A percentile compares a stretch with the other conserved stretches of the same genome.
Conservation (phyloP, 148 eudicot species). For the Gaultheria prostrata region DNA sequence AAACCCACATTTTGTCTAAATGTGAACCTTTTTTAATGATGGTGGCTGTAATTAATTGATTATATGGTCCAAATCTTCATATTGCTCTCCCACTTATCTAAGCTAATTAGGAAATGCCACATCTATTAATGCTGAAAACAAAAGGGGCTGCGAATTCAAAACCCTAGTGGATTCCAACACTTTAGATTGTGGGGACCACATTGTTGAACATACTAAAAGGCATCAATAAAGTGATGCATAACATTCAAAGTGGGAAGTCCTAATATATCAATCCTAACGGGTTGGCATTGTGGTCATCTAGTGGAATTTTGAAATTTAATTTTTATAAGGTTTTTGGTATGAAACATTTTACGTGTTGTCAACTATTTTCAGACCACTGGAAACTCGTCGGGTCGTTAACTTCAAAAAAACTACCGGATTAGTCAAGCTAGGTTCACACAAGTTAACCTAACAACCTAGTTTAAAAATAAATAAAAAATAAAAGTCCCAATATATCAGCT, state of each 20-base stretch:
- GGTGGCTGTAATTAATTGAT: neutral
- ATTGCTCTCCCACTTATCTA: slow-evolving; percentile 9
- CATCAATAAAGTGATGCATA: slow-evolving; percentile 12
- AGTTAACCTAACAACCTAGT: no score
- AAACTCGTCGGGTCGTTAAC: no score
- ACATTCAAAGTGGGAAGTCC: slow-evolving; percentile 4
- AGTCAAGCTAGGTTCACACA: no score
- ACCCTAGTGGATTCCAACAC: slow-evolving; percentile 21
- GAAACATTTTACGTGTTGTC: no score
- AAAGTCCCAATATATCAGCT: slow-evolving; percentile 1
- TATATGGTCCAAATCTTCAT: slow-evolving; percentile 15
- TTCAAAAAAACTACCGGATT: no score
- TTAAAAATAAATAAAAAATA: no score
- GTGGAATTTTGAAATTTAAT: no score
- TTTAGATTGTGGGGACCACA: slow-evolving; percentile 19
- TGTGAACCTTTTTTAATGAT: neutral
- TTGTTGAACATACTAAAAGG: neutral
- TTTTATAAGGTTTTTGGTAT: no score
- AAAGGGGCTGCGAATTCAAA: neutral
- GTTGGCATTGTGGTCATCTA: no score
- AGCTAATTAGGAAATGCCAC: slow-evolving; percentile 11
- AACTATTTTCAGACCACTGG: no score
- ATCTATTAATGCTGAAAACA: neutral
- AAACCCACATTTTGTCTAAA: slow-evolving; percentile 11
- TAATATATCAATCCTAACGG: neutral